A percentile compares a stretch with the other conserved stretches of the same genome.
Evolutionary conservation across 805 yeast species (phyloP).

Genomic region (Lipomyces sp.): DNA sequence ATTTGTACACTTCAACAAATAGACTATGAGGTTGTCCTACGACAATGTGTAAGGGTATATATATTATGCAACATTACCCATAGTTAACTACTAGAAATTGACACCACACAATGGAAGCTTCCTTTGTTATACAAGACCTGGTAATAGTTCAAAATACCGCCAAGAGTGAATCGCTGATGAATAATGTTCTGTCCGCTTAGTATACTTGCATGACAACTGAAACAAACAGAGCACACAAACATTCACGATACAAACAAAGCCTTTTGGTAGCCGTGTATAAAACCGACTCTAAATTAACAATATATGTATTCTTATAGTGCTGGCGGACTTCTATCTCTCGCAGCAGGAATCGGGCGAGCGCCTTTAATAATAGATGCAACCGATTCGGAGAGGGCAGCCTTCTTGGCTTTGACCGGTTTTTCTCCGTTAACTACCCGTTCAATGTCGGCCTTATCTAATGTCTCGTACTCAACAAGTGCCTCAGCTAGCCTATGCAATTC

Average conservation of each 20-base stretch:
- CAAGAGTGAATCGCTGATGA: not conserved
- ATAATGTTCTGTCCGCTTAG: not conserved
- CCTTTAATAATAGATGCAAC: slow-evolving; percentile 4
- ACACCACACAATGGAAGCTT: not conserved
- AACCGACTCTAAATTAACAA: not conserved
- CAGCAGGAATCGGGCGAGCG: slow-evolving; percentile 1
- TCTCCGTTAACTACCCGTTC: slow-evolving; percentile 84
- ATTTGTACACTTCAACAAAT: too few relatives aligned
- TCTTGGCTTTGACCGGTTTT: slow-evolving; percentile 40
- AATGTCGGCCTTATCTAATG: slow-evolving; percentile 88
- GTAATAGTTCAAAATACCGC: not conserved
- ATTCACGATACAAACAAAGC: not conserved
- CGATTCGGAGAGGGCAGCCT: not conserved
- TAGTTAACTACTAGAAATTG: not conserved
- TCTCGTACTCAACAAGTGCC: slow-evolving; percentile 93
- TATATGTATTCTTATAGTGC: slow-evolving; percentile 1
- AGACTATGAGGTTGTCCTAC: too few relatives aligned
- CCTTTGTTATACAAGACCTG: not conserved
- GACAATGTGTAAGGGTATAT: not conserved
- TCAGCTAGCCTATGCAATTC: slow-evolving; percentile 89
- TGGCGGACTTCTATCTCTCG: not conserved
- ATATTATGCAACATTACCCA: not conserved
- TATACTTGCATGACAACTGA: not conserved
- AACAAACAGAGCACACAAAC: not conserved
- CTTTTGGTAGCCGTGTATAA: not conserved